Conservation (phyloP, 2,329 filamentous ascomycete species). For the Colletotrichum chrysophilum region DNA sequence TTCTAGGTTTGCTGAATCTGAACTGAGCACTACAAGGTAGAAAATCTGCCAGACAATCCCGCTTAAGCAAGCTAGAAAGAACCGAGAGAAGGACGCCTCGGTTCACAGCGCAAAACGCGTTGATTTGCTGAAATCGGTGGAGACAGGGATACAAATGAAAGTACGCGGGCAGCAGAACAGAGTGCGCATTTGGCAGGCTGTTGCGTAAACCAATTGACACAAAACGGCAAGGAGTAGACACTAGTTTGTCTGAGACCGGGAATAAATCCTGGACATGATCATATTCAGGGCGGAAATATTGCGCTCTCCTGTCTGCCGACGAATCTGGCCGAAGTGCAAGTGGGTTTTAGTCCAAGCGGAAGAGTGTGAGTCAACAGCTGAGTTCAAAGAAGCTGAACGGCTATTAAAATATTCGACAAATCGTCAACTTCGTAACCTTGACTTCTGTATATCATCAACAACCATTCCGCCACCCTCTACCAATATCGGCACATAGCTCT, state of each 20-base stretch:
- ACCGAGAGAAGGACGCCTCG: background rate
- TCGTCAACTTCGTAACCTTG: background rate
- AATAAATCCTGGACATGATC: background rate
- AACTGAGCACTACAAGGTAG: background rate
- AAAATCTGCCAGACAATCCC: background rate
- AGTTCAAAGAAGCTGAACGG: background rate
- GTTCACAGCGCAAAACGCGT: background rate
- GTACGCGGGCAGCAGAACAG: background rate
- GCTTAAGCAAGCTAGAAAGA: background rate
- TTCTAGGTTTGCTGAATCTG: background rate
- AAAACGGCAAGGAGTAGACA: background rate
- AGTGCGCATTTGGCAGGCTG: background rate
- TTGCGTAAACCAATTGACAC: background rate
- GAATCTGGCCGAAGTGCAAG: background rate
- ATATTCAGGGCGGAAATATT: background rate
- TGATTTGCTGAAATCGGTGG: background rate
- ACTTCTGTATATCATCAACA: background rate
- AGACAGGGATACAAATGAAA: background rate
- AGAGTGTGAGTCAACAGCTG: background rate
- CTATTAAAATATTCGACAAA: background rate
- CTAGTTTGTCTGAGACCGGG: background rate
- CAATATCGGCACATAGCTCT: background rate
- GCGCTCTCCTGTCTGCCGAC: background rate
- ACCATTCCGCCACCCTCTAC: background rate
- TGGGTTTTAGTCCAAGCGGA: background rate